Conservation (phyloP, 1,284 basidiomycete genomes). For the Xerocomus amazonicus region DNA sequence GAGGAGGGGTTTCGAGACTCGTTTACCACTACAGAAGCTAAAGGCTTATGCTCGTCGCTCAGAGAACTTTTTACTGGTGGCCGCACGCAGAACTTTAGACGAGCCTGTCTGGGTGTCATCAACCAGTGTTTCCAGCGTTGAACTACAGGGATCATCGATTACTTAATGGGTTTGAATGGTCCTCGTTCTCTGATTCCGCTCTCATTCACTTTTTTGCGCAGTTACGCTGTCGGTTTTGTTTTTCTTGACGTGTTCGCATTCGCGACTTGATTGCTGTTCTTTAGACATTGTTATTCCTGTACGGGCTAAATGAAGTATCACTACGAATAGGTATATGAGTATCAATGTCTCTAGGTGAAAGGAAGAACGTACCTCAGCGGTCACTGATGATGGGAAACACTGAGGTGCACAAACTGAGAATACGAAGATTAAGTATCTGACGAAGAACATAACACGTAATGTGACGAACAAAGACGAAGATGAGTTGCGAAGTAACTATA, state of each 20-base stretch:
- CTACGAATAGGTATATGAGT: too few relatives aligned
- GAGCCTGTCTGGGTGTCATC: conserved; percentile 54
- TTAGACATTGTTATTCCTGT: conserved; percentile 49
- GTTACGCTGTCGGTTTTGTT: conserved; percentile 34
- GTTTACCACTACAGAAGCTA: conserved; percentile 8
- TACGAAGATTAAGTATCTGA: too few relatives aligned
- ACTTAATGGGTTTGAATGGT: conserved; percentile 47
- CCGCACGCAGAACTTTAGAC: conserved; percentile 61
- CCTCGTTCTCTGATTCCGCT: background rate
- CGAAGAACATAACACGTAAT: too few relatives aligned
- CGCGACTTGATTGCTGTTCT: conserved; percentile 3
- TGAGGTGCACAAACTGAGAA: too few relatives aligned
- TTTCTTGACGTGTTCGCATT: background rate
- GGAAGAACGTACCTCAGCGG: too few relatives aligned
- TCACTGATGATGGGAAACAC: too few relatives aligned
- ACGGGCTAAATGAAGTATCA: too few relatives aligned
- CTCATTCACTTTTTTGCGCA: conserved; percentile 6
- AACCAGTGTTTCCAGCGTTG: conserved; percentile 74
- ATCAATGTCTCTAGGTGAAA: too few relatives aligned
- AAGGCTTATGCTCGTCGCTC: conserved; percentile 16
- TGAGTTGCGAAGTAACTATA: too few relatives aligned
- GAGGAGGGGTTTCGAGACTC: conserved; percentile 28
- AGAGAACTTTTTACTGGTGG: conserved; percentile 57
- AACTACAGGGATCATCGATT: conserved; percentile 57
- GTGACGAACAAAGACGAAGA: too few relatives aligned